Percentiles rank a stretch among this genome's conserved stretches.
These are phyloP conservation scores for Hypoxylon intermedium DNA, from an alignment of 495 filamentous ascomycete species.

Conservation along the genomic window DNA sequence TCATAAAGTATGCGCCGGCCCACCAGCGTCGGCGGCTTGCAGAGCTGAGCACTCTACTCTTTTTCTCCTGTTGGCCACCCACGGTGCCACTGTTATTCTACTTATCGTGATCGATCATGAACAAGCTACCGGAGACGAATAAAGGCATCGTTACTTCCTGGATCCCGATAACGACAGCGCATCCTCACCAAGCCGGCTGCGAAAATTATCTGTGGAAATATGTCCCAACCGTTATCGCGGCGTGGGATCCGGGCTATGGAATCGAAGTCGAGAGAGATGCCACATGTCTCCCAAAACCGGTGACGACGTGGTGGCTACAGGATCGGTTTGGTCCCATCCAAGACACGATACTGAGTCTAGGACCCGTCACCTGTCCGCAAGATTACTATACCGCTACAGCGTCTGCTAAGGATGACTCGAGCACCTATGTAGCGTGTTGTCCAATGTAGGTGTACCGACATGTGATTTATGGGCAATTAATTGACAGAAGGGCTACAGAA, in stretches of 20 bases:
- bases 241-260: conserved; percentile 42
- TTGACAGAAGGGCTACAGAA: conserved; percentile 22
- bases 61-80: conserved; percentile 9
- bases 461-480: not conserved
- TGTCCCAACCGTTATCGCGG: conserved; percentile 21
- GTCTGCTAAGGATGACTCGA: conserved; percentile 30
- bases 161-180: conserved; percentile 35
- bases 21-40: conserved; percentile 14
- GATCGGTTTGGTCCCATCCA: conserved; percentile 15
- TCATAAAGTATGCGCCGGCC: conserved; percentile 20
- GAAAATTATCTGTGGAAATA: conserved; percentile 23
- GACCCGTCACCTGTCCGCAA: conserved; percentile 38
- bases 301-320: conserved; percentile 42
- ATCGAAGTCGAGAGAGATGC: conserved; percentile 13
- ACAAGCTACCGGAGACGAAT: conserved; percentile 38
- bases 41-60: conserved; percentile 5
- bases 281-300: conserved; percentile 37
- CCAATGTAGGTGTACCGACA: conserved; percentile 34
- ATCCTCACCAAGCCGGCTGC: conserved; percentile 35
- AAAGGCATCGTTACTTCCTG: conserved; percentile 36
- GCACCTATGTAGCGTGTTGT: conserved; percentile 41
- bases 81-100: conserved; percentile 1
- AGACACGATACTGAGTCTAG: conserved; percentile 34
- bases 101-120: conserved; percentile 28
- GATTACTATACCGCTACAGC: conserved; percentile 42